Percentiles rank a stretch among this genome's conserved stretches.
Conservation (phyloP, 352 stramenopile genomes). For the Globisporangium cederbergense region DNA sequence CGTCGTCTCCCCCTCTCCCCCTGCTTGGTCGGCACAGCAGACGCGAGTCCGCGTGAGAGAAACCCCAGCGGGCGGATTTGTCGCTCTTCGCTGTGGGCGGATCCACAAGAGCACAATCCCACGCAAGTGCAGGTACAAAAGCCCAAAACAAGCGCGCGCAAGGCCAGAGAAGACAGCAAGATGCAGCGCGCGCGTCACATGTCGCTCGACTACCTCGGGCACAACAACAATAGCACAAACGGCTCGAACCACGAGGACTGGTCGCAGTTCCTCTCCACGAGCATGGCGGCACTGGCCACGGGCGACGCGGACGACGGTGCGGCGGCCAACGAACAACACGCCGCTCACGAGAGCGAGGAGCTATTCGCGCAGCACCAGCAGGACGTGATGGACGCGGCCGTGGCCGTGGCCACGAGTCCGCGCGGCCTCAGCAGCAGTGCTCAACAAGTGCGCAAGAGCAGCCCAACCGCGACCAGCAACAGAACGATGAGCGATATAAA, state of each 20-base stretch:
- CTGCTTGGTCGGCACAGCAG: neutral
- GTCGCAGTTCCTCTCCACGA: slow-evolving; percentile 61
- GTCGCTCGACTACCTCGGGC: slow-evolving; percentile 49
- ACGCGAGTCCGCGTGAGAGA: slow-evolving; percentile 8
- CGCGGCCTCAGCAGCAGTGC: neutral
- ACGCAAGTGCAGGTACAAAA: neutral
- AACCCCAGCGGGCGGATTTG: slow-evolving; percentile 23
- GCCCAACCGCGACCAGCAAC: neutral
- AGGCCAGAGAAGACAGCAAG: neutral
- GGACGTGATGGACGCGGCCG: slow-evolving; percentile 18
- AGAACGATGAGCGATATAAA: neutral
- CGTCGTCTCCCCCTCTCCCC: neutral
- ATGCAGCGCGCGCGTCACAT: slow-evolving; percentile 65
- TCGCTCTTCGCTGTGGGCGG: slow-evolving; percentile 20
- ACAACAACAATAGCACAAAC: slow-evolving; percentile 8
- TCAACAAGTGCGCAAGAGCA: neutral
- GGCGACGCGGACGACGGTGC: slow-evolving; percentile 23
- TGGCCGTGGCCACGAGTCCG: slow-evolving; percentile 18
- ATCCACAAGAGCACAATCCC: slow-evolving; percentile 2
- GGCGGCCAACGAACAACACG: neutral
- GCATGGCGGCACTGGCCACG: slow-evolving; percentile 54
- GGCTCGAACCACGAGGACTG: slow-evolving; percentile 46
- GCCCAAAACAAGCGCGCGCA: neutral
- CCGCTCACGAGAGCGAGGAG: slow-evolving; percentile 9
- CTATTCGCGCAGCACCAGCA: slow-evolving; percentile 22